Evolutionary conservation across 2,329 filamentous ascomycete genomes (phyloP).

Genomic region (Keithomyces neogunnii): DNA sequence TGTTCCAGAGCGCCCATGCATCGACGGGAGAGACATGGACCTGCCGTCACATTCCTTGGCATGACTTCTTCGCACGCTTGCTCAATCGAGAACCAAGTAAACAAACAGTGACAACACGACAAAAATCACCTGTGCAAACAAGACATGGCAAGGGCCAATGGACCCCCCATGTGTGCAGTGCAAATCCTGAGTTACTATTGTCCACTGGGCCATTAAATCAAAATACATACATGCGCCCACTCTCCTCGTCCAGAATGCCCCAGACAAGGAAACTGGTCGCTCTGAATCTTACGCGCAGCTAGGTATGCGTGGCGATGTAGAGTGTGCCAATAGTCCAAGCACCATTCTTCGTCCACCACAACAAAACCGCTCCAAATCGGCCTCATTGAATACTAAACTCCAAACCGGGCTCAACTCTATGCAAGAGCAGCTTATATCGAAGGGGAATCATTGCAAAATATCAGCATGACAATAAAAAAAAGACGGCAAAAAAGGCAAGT

Average conservation of each 20-base stretch:
- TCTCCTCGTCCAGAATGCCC: slow-evolving; percentile 5
- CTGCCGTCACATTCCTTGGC: neutral
- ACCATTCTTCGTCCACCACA: neutral
- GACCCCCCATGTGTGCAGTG: neutral
- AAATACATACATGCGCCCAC: slow-evolving; percentile 12
- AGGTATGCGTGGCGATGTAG: slow-evolving; percentile 10
- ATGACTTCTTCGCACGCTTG: neutral
- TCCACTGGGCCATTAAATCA: slow-evolving; percentile 24
- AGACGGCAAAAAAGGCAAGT: neutral
- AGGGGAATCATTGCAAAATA: slow-evolving; percentile 14
- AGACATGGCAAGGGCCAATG: neutral
- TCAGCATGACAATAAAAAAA: neutral
- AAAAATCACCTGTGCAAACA: neutral
- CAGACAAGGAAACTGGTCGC: slow-evolving; percentile 11
- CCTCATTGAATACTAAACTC: slow-evolving; percentile 10
- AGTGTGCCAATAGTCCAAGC: slow-evolving; percentile 6
- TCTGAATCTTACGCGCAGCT: slow-evolving; percentile 19
- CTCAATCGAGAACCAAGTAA: neutral
- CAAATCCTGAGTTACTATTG: slow-evolving; percentile 23
- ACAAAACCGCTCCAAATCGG: slow-evolving; percentile 3
- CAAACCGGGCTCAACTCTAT: slow-evolving; percentile 3
- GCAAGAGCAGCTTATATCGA: slow-evolving; percentile 8
- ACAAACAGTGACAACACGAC: neutral
- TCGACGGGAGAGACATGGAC: neutral
- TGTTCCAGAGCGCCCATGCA: neutral